phyloP scores from a whole-genome alignment of 345 rosid species.

The Physaria fendleri region DNA sequence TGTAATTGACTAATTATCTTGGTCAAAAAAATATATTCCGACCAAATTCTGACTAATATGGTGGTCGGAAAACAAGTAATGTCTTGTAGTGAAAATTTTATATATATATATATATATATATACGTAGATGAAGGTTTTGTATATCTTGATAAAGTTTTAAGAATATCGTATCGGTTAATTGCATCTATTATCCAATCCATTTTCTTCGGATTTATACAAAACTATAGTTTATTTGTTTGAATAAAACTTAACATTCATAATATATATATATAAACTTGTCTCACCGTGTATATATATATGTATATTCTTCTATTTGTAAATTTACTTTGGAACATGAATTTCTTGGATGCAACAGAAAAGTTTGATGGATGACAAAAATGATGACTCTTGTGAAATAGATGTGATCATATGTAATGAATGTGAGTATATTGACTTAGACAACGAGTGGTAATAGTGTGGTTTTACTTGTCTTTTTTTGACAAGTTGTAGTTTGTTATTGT shows the following conservation, averaged over 20 bases:
- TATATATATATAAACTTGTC: neutral
- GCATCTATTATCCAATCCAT: too few species aligned
- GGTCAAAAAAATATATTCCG: neutral
- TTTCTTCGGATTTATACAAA: too few species aligned
- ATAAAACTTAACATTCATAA: too few species aligned
- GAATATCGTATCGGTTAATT: too few species aligned
- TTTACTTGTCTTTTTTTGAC: conserved; percentile 18
- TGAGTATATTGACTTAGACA: conserved; percentile 16
- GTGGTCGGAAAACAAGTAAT: too few species aligned
- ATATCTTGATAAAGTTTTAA: too few species aligned
- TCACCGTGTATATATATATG: neutral
- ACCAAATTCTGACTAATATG: too few species aligned
- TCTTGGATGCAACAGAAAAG: conserved; percentile 1
- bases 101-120: too few species aligned
- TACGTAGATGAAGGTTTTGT: too few species aligned
- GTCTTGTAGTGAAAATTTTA: too few species aligned
- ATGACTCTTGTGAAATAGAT: neutral
- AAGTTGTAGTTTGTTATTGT: conserved; percentile 22
- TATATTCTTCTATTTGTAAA: neutral
- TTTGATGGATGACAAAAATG: neutral
- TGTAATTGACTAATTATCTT: too few species aligned
- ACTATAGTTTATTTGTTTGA: too few species aligned
- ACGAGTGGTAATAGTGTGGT: conserved; percentile 8
- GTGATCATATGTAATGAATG: neutral
- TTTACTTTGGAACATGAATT: neutral